Percentiles rank a stretch among this genome's conserved stretches.
Evolutionary conservation across 345 rosid species (phyloP).

Genomic region (Excoecaria agallocha): DNA sequence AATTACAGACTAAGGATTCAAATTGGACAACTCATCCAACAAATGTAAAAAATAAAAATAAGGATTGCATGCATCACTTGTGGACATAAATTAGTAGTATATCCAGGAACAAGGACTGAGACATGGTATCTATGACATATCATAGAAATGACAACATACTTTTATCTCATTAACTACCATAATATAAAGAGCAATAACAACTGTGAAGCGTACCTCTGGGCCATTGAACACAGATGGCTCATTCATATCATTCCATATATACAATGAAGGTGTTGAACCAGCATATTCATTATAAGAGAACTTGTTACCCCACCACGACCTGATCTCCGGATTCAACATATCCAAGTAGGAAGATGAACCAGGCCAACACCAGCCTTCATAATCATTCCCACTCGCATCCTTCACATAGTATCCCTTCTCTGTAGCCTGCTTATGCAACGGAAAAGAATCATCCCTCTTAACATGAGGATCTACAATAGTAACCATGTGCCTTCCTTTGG

Average conservation of each 20-base stretch:
- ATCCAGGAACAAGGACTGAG: too few relatives aligned
- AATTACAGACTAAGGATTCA: too few relatives aligned
- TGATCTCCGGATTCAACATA: slow-evolving; percentile 80
- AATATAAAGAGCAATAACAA: background rate
- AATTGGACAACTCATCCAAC: too few relatives aligned
- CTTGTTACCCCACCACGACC: slow-evolving; percentile 85
- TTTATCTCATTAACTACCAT: background rate
- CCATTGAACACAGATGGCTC: slow-evolving; percentile 99
- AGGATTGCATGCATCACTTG: too few relatives aligned
- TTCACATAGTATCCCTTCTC: slow-evolving; percentile 81
- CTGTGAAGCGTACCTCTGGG: slow-evolving; percentile 73
- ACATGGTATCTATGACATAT: too few relatives aligned
- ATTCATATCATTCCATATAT: slow-evolving; percentile 99
- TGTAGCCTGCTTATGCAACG: slow-evolving; percentile 81
- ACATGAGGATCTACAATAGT: slow-evolving; percentile 98
- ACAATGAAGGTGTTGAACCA: slow-evolving; percentile 87
- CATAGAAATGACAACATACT: too few relatives aligned
- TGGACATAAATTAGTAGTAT: too few relatives aligned
- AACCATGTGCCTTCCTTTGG: slow-evolving; percentile 94
- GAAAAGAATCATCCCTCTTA: slow-evolving; percentile 78
- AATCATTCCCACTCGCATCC: slow-evolving; percentile 82
- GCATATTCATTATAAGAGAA: slow-evolving; percentile 71
- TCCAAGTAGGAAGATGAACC: slow-evolving; percentile 93
- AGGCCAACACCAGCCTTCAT: slow-evolving; percentile 99
- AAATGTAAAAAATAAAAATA: too few relatives aligned